phyloP scores from a whole-genome alignment of 2,329 filamentous ascomycete species.

The Pestalotiopsis sp. region DNA sequence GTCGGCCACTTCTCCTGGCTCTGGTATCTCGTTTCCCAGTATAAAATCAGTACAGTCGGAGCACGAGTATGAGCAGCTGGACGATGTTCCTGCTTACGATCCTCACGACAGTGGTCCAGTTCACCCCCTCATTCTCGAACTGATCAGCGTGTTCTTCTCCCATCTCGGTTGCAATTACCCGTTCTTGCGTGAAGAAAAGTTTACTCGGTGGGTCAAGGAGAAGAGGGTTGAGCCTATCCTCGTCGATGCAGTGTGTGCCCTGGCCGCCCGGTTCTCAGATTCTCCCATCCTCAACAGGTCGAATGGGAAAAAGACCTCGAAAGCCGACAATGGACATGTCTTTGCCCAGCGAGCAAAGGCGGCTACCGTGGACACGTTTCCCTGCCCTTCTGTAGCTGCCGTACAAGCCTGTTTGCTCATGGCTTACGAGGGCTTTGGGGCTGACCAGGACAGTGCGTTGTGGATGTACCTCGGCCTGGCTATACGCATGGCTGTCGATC shows the following conservation, averaged over 20 bases:
- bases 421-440: constrained; percentile 88
- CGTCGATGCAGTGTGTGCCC: constrained; percentile 82
- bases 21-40: constrained; percentile 33
- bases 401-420: constrained; percentile 83
- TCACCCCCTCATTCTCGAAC: constrained; percentile 72
- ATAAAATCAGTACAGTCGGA: constrained; percentile 44
- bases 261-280: constrained; percentile 80
- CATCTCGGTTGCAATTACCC: constrained; percentile 86
- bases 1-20: constrained; percentile 54
- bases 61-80: constrained; percentile 43
- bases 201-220: constrained; percentile 75
- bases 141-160: constrained; percentile 79
- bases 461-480: constrained; percentile 94
- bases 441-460: constrained; percentile 83
- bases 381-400: constrained; percentile 79
- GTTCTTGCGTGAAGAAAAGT: constrained; percentile 74
- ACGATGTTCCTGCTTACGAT: constrained; percentile 76
- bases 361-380: constrained; percentile 81
- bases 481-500: constrained; percentile 80
- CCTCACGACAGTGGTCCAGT: constrained; percentile 70
- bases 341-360: constrained; percentile 83
- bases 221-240: constrained; percentile 83
- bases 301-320: constrained; percentile 48
- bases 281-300: constrained; percentile 53
- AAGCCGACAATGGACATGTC: constrained; percentile 72